Base-by-base conservation (phyloP, 2,329 filamentous ascomycete species). In the Pseudofabraea citricarpa region DNA sequence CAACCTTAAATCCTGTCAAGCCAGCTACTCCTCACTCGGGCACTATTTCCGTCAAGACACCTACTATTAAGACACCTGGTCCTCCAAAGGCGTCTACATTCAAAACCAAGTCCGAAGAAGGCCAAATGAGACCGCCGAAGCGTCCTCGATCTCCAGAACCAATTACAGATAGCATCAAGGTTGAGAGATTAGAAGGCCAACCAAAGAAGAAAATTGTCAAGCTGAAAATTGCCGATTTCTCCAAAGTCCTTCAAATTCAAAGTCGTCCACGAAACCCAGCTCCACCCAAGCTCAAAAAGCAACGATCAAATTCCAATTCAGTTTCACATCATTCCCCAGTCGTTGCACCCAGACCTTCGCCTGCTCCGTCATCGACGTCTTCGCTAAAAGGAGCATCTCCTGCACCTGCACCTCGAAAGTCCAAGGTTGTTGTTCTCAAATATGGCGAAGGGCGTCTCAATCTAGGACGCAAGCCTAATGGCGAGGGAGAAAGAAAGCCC, bases 101-200 rank as follows among this genome's bases (percentile, higher is more conserved):
- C 21, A 21, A n/a, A n/a, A 22, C 21, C 8, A 22, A 13, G 35
- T 21, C 35, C 6, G 15, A 21, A 21, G 15, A 20, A 37, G 35
- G 48, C 16, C 31, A 24, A 18, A 49, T 51, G 45, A 56, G 47
- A 42, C 48, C 55, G 27, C 52, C 52, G 2, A 56, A 56, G 38
- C 47, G 56, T 19, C 51, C 50, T 41, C 42, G 41, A 21, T 46
- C 44, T n/a, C 24, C 29, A 38, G 48, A 51, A 26, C 7, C 40
- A 32, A 33, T 21, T 32, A 27, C 32, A 33, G 26, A 16, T 31
- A 23, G 26, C 37, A 29, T 27, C 29, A 35, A 26, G 15, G 15
- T 35, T 41, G 43, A 47, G 31, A 42, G 37, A 16, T 13, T 39
- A 38, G 40, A 45, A 47, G n/a, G 16, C 45, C 24, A 46, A 37